Conservation (phyloP, 2,329 filamentous ascomycete species). For the Pezicula carpinea region DNA sequence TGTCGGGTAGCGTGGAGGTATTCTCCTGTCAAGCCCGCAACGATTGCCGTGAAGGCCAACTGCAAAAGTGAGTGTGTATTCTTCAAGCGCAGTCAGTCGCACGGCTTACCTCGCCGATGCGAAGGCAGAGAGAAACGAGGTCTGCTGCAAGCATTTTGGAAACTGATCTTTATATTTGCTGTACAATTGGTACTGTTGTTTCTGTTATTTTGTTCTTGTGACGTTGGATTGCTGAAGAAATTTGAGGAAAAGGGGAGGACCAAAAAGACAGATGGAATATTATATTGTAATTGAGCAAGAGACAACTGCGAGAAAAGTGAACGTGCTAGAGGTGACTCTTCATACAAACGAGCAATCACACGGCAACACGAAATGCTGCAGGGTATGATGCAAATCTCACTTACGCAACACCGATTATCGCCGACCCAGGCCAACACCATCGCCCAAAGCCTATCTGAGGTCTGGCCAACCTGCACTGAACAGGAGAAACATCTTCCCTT, state of each 20-base stretch:
- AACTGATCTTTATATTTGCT: background rate
- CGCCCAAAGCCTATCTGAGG: background rate
- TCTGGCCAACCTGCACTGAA: constrained; percentile 3
- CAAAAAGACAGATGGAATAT: too few species aligned
- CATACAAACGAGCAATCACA: too few species aligned
- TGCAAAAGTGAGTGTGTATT: constrained; percentile 39
- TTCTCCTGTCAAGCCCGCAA: constrained; percentile 63
- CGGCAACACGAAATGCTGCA: too few species aligned
- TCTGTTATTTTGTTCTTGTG: background rate
- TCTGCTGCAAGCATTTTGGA: constrained; percentile 17
- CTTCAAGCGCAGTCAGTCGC: background rate
- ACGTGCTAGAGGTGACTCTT: too few species aligned
- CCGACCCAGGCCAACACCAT: background rate
- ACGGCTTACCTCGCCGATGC: constrained; percentile 21
- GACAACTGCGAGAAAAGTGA: too few species aligned
- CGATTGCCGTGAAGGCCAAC: constrained; percentile 67
- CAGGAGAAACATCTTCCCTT: constrained; percentile 2
- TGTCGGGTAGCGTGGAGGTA: constrained; percentile 49
- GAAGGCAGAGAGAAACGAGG: constrained; percentile 18
- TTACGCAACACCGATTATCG: too few species aligned
- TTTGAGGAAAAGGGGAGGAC: too few species aligned
- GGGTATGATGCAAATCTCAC: too few species aligned
- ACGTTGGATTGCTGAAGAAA: too few species aligned
- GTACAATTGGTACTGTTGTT: background rate
- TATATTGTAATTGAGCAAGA: too few species aligned